A percentile compares a stretch with the other conserved stretches of the same genome.
Evolutionary conservation across 805 yeast species (phyloP).

Genomic region (Blastobotrys terrestris): DNA sequence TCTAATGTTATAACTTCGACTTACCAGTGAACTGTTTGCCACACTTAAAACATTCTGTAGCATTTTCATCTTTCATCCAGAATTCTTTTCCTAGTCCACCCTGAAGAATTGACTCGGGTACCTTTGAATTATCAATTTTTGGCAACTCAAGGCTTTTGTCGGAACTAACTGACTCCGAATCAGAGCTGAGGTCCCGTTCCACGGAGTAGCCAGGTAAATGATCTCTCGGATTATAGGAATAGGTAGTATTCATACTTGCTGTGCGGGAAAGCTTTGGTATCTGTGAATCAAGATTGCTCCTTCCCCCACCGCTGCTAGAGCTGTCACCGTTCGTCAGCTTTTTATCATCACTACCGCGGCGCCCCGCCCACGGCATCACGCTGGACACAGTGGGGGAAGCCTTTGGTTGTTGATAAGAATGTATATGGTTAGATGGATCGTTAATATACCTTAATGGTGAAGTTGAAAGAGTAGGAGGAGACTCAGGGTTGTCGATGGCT

Average conservation of each 20-base stretch:
- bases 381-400: conserved; percentile 3
- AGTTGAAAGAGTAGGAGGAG: not conserved
- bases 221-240: conserved; percentile 18
- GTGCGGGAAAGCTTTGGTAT: conserved; percentile 13
- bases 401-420: not conserved
- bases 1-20: conserved; percentile 1
- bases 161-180: conserved; percentile 22
- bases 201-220: conserved; percentile 22
- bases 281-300: not conserved
- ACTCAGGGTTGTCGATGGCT: not conserved
- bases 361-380: not conserved
- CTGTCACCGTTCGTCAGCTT: not conserved
- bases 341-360: not conserved
- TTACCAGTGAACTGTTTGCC: conserved; percentile 60
- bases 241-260: conserved; percentile 17
- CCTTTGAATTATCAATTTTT: not conserved
- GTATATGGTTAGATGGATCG: not conserved
- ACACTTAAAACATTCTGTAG: conserved; percentile 81
- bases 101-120: conserved; percentile 11
- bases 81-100: conserved; percentile 59
- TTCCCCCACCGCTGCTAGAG: not conserved
- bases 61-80: conserved; percentile 96
- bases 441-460: not conserved
- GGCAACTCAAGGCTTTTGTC: not conserved
- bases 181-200: conserved; percentile 22